Evolutionary conservation across 2,329 filamentous ascomycete genomes (phyloP).

Genomic region (Aureobasidium lini): DNA sequence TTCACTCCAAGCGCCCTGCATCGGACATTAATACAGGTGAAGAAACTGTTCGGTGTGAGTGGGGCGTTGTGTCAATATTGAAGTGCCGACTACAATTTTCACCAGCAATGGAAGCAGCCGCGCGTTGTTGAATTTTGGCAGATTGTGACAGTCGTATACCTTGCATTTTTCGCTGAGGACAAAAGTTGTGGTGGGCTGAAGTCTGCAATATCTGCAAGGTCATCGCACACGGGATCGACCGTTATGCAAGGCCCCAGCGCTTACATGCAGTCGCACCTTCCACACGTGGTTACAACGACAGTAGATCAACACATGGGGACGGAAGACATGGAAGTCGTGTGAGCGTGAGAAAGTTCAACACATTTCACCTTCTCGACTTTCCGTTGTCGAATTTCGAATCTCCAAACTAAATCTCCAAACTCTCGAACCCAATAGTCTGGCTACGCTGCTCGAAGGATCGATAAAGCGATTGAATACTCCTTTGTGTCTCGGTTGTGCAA

Average conservation of each 20-base stretch:
- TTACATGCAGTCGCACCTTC: conserved; percentile 11
- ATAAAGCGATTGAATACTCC: neutral
- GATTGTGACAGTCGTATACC: conserved; percentile 2
- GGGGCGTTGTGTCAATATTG: neutral
- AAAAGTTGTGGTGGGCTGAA: neutral
- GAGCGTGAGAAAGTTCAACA: neutral
- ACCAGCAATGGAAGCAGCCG: neutral
- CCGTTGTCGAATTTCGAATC: neutral
- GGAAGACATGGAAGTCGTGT: neutral
- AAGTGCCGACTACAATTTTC: neutral
- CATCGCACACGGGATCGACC: neutral
- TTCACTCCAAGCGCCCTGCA: conserved; percentile 2
- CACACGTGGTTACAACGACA: conserved; percentile 5
- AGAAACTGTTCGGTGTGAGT: conserved; percentile 5
- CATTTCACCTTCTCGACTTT: neutral
- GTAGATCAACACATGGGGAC: neutral
- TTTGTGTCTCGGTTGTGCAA: neutral
- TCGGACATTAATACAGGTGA: neutral
- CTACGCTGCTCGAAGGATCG: neutral
- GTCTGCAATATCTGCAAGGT: neutral
- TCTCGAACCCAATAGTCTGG: neutral
- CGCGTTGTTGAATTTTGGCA: neutral
- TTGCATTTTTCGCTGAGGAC: neutral
- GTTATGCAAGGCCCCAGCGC: conserved; percentile 5
- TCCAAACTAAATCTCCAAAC: neutral